Conservation (phyloP, 2,329 filamentous ascomycete genomes). For the Mollisia scopiformis region DNA sequence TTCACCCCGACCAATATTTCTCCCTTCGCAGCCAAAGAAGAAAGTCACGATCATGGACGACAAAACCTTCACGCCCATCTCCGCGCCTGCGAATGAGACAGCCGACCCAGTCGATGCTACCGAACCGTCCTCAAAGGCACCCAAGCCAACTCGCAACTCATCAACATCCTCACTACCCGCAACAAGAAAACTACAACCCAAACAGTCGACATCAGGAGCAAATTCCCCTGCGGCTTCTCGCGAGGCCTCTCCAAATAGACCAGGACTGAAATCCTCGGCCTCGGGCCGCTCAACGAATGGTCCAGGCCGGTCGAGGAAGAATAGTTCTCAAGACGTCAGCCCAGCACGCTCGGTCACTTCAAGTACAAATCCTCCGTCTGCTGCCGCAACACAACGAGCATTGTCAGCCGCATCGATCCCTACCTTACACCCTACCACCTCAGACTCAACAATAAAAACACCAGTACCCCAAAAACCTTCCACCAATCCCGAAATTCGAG, state of each 20-base stretch:
- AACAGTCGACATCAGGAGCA: conserved; percentile 39
- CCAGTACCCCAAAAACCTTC: conserved; percentile 66
- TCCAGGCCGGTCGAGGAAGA: conserved; percentile 62
- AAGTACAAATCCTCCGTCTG: conserved; percentile 59
- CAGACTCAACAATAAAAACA: conserved; percentile 64
- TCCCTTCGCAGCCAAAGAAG: conserved; percentile 2
- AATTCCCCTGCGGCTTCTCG: conserved; percentile 50
- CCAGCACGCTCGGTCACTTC: conserved; percentile 55
- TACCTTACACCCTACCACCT: conserved; percentile 60
- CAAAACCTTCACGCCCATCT: conserved; percentile 10
- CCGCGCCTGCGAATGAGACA: conserved; percentile 15
- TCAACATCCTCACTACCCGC: conserved; percentile 27
- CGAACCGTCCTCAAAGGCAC: conserved; percentile 7
- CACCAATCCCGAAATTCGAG: conserved; percentile 51
- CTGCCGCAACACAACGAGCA: conserved; percentile 61
- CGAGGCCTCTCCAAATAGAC: conserved; percentile 48
- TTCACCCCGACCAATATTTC: neutral
- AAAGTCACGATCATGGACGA: conserved; percentile 22
- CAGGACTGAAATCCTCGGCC: conserved; percentile 28
- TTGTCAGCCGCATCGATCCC: conserved; percentile 72
- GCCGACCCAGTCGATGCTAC: conserved; percentile 15
- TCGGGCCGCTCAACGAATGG: conserved; percentile 33
- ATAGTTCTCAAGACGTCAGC: conserved; percentile 66
- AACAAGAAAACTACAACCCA: conserved; percentile 31
- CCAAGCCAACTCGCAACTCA: conserved; percentile 25